Conservation (phyloP, 768 basidiomycete genomes). For the Tubosaeta sp. region DNA sequence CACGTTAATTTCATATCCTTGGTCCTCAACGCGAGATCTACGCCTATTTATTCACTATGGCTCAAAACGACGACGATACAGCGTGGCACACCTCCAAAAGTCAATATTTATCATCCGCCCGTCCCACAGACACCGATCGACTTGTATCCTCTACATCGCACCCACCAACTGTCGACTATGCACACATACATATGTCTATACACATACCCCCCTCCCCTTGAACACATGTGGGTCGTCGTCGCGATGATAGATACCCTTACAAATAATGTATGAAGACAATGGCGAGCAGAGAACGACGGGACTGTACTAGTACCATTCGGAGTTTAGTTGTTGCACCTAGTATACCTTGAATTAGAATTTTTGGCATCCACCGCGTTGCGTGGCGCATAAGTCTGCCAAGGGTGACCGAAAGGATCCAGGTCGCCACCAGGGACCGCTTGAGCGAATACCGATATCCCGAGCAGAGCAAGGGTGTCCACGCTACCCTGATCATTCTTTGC, state of each 20-base stretch:
- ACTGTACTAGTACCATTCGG: conserved; percentile 32
- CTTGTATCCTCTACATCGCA: conserved; percentile 30
- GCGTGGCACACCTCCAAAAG: conserved; percentile 20
- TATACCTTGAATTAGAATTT: conserved; percentile 36
- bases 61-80: conserved; percentile 27
- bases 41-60: conserved; percentile 30
- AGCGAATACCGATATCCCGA: conserved; percentile 16
- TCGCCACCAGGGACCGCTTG: conserved; percentile 24
- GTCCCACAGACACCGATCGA: conserved; percentile 11
- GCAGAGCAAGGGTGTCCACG: neutral
- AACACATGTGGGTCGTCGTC: conserved; percentile 22
- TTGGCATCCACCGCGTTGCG: conserved; percentile 14
- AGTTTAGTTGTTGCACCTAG: conserved; percentile 30
- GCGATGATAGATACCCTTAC: conserved; percentile 32
- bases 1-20: conserved; percentile 10
- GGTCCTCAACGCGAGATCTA: conserved; percentile 19
- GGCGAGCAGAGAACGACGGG: conserved; percentile 25
- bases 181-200: conserved; percentile 25
- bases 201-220: conserved; percentile 15
- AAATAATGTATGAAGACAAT: conserved; percentile 26
- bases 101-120: conserved; percentile 24
- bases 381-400: conserved; percentile 1
- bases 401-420: conserved; percentile 12
- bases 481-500: conserved; percentile 11
- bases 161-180: conserved; percentile 23